Conservation (phyloP, 495 filamentous ascomycete genomes). For the Daldinia childiae region DNA sequence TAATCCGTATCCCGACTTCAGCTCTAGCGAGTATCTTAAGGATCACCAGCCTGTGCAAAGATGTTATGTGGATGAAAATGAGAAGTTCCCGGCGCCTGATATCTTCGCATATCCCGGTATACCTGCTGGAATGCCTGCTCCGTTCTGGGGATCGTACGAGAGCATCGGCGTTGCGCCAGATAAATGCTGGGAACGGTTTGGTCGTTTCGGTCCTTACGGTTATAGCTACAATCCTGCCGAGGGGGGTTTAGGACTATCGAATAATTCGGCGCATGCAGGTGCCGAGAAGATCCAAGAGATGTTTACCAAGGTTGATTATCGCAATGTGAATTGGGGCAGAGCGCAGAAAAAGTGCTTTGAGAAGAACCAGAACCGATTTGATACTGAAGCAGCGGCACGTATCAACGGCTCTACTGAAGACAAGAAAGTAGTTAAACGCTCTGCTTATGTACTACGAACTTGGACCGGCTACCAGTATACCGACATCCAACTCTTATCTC, state of each 20-base stretch:
- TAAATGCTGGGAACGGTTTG: conserved; percentile 86
- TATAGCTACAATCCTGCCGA: conserved; percentile 76
- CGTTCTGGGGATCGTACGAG: conserved; percentile 76
- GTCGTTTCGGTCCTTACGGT: conserved; percentile 82
- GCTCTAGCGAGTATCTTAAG: conserved; percentile 61
- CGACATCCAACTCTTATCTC: conserved; percentile 54
- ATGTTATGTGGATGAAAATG: conserved; percentile 72
- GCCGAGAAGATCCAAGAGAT: conserved; percentile 70
- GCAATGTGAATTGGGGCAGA: conserved; percentile 74
- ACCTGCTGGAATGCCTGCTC: conserved; percentile 74
- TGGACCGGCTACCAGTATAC: conserved; percentile 56
- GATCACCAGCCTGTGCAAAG: conserved; percentile 69
- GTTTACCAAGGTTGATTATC: conserved; percentile 74
- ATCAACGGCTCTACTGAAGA: conserved; percentile 27
- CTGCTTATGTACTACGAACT: conserved; percentile 54
- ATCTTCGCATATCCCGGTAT: conserved; percentile 72
- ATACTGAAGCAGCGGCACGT: conserved; percentile 24
- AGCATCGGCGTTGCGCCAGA: conserved; percentile 75
- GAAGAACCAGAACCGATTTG: conserved; percentile 73
- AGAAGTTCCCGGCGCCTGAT: conserved; percentile 63
- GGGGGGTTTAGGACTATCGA: conserved; percentile 77
- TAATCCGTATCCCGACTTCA: conserved; percentile 71
- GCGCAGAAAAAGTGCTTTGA: conserved; percentile 76
- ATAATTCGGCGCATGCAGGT: conserved; percentile 74
- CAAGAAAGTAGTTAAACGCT: conserved; percentile 41